Base-by-base conservation (phyloP, 257 asterid genomes). In the Lycium ferocissimum region DNA sequence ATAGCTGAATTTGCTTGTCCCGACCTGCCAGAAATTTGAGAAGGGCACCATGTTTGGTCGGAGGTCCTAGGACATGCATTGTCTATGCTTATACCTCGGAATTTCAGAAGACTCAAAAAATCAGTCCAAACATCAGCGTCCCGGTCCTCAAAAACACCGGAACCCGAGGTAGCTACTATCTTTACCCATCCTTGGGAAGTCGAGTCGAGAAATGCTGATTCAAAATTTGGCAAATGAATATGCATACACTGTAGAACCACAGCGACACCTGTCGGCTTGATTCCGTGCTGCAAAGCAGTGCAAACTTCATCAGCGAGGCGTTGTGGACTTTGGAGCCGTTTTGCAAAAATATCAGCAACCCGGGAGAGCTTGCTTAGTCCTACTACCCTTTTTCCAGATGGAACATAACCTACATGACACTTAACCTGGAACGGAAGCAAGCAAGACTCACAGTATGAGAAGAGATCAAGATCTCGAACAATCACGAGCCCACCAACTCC, bases 361-460 rank as follows among this genome's bases (percentile, higher is more conserved):
- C 99, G 92, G 38, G 98, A 95, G 84, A 96, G 93, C 86, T 96
- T 96, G 91, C 99, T 96, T 54, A 96, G 90, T 80, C 99, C 99
- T 54, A 96, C 92, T 6, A 96, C 98, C 57, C 92, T 91, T 40
- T 92, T 93, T 43, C 95, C 94, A 2, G 98, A 92, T 4, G 99
- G 98, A 43, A 96, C 91, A 51, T 96, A 96, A 49, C 99, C 98
- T 20, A 96, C 92, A 6, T 96, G 98, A 59, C 99, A 96, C 88
- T 92, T 95, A 43, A 96, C 92, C 83, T 94, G 98, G 91, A 96
- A 96, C 0, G 99, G 99, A 38, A 96, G 96, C 91, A 96, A 89
- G 92, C 99, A 96, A 83, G 97, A 95, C 87, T 95, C 98, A 22
- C 99, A 96, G 47, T 94, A 92, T 0, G 99, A 95, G 89, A 94